Conservation (phyloP, 257 asterid species). For the Scutellaria baicalensis region DNA sequence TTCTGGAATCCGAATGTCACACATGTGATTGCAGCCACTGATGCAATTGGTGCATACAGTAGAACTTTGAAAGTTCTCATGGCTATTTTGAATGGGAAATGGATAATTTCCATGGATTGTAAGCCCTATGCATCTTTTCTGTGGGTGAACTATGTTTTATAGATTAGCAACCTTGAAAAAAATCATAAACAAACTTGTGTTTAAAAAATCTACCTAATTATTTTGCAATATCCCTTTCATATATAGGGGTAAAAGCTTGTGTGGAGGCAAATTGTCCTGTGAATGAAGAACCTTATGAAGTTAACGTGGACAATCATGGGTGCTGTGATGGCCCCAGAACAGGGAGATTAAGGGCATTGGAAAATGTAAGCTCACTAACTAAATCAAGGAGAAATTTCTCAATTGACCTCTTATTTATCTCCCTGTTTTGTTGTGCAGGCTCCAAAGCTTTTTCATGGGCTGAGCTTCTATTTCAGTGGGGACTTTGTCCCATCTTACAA, state of each 20-base stretch:
- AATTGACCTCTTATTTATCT: not conserved
- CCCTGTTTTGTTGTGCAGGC: conserved; percentile 33
- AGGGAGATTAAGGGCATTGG: conserved; percentile 59
- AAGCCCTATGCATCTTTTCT: conserved; percentile 24
- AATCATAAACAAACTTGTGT: not conserved
- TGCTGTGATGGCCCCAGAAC: conserved; percentile 61
- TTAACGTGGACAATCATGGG: conserved; percentile 77
- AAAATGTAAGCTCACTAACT: conserved; percentile 38
- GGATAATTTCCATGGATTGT: conserved; percentile 82
- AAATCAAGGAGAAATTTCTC: not conserved
- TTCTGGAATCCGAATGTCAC: conserved; percentile 70
- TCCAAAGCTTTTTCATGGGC: conserved; percentile 62
- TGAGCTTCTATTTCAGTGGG: conserved; percentile 54
- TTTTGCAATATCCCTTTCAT: conserved; percentile 1
- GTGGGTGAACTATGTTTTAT: not conserved
- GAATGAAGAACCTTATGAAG: conserved; percentile 72
- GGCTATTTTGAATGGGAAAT: conserved; percentile 81
- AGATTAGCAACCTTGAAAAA: not conserved
- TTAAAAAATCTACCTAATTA: not conserved
- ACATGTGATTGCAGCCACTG: conserved; percentile 81
- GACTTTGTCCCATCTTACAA: conserved; percentile 55
- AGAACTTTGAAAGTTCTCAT: conserved; percentile 83
- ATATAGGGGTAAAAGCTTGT: conserved; percentile 78
- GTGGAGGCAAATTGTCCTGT: conserved; percentile 43
- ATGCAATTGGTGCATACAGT: conserved; percentile 72